phyloP scores from a whole-genome alignment of 768 basidiomycete species.

The Amanita brunnescens region DNA sequence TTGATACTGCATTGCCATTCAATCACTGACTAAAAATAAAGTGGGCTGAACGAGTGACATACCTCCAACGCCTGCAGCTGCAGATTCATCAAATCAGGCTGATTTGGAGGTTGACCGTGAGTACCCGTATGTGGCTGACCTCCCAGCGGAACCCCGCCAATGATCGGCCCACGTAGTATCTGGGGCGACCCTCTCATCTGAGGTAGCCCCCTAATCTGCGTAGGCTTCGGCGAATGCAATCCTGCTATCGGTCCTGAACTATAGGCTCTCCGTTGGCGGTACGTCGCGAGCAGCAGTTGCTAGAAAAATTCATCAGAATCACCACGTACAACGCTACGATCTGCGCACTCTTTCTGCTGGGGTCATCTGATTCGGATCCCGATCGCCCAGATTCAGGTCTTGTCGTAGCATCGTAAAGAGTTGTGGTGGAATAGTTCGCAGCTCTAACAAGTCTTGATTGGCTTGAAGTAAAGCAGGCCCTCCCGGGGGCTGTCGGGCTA shows the following conservation, averaged over 20 bases:
- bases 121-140: conserved; percentile 2
- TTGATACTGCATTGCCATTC: conserved; percentile 1
- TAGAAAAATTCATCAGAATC: not conserved
- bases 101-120: conserved; percentile 4
- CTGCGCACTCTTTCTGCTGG: conserved; percentile 4
- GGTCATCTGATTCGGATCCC: conserved; percentile 6
- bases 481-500: conserved; percentile 5
- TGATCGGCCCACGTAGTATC: conserved; percentile 1
- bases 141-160: not conserved
- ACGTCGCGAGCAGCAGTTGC: not conserved
- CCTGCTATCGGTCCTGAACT: not conserved
- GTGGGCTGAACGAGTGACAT: not conserved
- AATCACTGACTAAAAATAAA: conserved; percentile 3
- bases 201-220: conserved; percentile 2
- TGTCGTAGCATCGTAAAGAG: not conserved
- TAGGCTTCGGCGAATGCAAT: conserved; percentile 2
- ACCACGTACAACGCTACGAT: not conserved
- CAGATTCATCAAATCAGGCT: not conserved
- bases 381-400: conserved; percentile 1
- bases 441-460: not conserved
- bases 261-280: conserved; percentile 1
- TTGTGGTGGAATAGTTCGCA: not conserved
- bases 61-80: conserved; percentile 6
- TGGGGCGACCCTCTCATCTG: not conserved
- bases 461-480: not conserved